Base-by-base conservation (phyloP, 768 basidiomycete genomes). In the Ramaria sp. region DNA sequence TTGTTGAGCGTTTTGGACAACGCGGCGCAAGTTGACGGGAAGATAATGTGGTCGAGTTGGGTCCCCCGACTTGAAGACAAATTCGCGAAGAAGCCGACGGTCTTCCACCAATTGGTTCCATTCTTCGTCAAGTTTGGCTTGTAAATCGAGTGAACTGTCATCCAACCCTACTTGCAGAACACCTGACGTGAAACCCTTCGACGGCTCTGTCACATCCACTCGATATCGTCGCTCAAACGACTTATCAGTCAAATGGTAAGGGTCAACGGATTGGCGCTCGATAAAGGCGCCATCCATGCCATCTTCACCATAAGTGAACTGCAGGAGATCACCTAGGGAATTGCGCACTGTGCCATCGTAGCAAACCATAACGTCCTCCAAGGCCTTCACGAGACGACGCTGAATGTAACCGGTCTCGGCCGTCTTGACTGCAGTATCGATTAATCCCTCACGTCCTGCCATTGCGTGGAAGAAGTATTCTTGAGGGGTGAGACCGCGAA, bases 381-480 rank as follows among this genome's bases (percentile, higher is more conserved):
- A 71, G 0, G 96, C 96, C 70, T 99, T 99, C 62, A 99, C 96
- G 59, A 99, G 75, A 56, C 95, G 88, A 63, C 95, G 88, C 67
- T 99, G 96, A 63, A 98, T 99, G 67, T 98, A 98, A 60, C 96
- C 96, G 0, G 96, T 98, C 71, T 99, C 96, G 44, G 96, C 96
- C 3, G 96, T 99, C 75, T 99, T 99, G 67, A 99, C 94, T 38
- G 96, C 96, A 3, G 96, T 98, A 76, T 99, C 96, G 63, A 98
- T 97, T 51, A 99, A 71, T 75, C 96, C 96, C 70, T 98, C 96
- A 61, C 96, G 89, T 69, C 96, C 95, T 62, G 95, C 95, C 95
- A 98, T 98, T 55, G 96, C 96, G 68, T 99, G 96, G 82, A 99
- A 98, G 78, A 98, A 98, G 76, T 91, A 99, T 65, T 99, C 96